Base-by-base conservation (phyloP, 257 asterid species). In the Capsicum pubescens region DNA sequence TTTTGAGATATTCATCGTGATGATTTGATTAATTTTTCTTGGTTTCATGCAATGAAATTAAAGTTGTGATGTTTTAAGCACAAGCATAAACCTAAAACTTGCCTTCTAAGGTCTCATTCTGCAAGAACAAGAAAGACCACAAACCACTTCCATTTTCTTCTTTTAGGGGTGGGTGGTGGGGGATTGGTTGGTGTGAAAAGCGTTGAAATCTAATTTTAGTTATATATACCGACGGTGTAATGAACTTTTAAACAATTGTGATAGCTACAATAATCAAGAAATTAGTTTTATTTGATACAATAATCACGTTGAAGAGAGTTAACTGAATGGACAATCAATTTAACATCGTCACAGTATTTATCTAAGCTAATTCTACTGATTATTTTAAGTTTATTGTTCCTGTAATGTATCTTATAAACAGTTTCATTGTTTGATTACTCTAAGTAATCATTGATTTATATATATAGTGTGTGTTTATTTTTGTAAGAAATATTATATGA, bases 51-150 rank as follows among this genome's bases (percentile, higher is more conserved):
- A 74, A 21, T 39, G 19, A 39, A 39, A 69, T 71, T 17, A 48
- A 69, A n/a, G 39, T 46, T 71, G 79, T 7, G 7, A 72, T 44
- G 44, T 50, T 74, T 36, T 12, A 74, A 21, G n/a, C 14, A 50
- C 13, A 32, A 72, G 9, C 59, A 48, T 50, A 50, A 52, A 76
- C 63, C 10, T 76, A 13, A 76, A 76, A 76, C 81, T 52, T 76
- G 63, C 26, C 46, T 52, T 76, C 15, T 76, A 52, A 26, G 81
- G 26, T 52, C 63, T 76, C 26, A 14, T 74, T 48, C 42, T 46
- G 19, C 19, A 52, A 52, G 8, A 74, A 74, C 1, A 74, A 50
- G 46, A 50, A 74, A 50, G 1, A 76, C 3, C 10, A 19, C 9
- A 46, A 50, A 74, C 9, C 21, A 2, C 9, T 74, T 74, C 13